A percentile compares a stretch with the other conserved stretches of the same genome.
Conservation (phyloP, 495 filamentous ascomycete genomes). For the Neurospora sp. region DNA sequence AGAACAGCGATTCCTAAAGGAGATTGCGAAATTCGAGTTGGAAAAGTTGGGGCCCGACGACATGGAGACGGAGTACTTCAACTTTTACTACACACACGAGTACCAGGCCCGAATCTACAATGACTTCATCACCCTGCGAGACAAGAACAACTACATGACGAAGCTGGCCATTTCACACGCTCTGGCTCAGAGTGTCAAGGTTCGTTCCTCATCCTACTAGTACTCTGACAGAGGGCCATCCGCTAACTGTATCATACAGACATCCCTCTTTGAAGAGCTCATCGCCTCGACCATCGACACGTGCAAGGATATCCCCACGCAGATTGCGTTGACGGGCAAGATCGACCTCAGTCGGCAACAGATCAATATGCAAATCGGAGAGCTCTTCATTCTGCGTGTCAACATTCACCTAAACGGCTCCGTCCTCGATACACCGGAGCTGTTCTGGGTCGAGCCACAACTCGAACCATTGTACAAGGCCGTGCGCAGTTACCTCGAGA, state of each 20-base stretch:
- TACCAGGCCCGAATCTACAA: slow-evolving; percentile 99
- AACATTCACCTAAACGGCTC: slow-evolving; percentile 96
- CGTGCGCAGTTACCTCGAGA: slow-evolving; percentile 89
- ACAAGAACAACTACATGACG: slow-evolving; percentile 93
- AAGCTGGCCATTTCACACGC: slow-evolving; percentile 96
- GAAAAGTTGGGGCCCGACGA: slow-evolving; percentile 83
- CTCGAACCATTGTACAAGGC: slow-evolving; percentile 92
- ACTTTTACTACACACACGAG: slow-evolving; percentile 95
- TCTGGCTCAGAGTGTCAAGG: slow-evolving; percentile 86
- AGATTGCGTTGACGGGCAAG: slow-evolving; percentile 84
- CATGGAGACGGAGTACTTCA: slow-evolving; percentile 93
- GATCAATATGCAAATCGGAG: slow-evolving; percentile 98
- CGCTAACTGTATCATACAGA: slow-evolving; percentile 38
- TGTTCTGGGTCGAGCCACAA: slow-evolving; percentile 97
- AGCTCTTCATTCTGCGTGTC: slow-evolving; percentile 93
- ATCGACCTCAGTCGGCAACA: slow-evolving; percentile 71
- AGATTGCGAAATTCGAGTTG: slow-evolving; percentile 88
- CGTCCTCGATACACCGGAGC: slow-evolving; percentile 91
- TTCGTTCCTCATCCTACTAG: slow-evolving; percentile 17
- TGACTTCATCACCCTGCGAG: slow-evolving; percentile 88
- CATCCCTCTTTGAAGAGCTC: slow-evolving; percentile 93
- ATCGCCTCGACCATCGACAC: slow-evolving; percentile 86
- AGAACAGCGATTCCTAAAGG: slow-evolving; percentile 80
- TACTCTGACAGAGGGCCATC: neutral
- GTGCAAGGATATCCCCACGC: slow-evolving; percentile 79